Conservation (phyloP, 345 rosid genomes). For the Camelina hispida region DNA sequence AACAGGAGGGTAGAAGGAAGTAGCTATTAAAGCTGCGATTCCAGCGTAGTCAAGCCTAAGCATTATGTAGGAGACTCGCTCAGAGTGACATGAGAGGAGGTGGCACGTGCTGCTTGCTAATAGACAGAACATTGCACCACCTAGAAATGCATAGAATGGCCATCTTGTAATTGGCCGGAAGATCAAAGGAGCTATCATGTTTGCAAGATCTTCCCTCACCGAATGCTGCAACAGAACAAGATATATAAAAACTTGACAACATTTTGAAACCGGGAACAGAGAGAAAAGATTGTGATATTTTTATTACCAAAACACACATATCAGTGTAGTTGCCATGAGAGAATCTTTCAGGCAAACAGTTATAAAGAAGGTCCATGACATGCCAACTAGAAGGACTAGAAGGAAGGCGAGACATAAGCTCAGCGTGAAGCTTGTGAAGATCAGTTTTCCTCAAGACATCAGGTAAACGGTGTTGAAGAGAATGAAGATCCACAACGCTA, state of each 20-base stretch:
- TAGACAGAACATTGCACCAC: slow-evolving; percentile 97
- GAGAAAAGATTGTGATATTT: neutral
- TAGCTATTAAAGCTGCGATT: slow-evolving; percentile 83
- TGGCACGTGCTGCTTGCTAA: slow-evolving; percentile 90
- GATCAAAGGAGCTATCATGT: slow-evolving; percentile 75
- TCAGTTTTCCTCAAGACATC: slow-evolving; percentile 70
- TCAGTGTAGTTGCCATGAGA: slow-evolving; percentile 73
- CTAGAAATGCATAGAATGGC: slow-evolving; percentile 91
- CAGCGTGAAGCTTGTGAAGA: slow-evolving; percentile 69
- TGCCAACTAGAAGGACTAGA: slow-evolving; percentile 85
- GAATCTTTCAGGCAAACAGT: slow-evolving; percentile 88
- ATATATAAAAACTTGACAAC: neutral
- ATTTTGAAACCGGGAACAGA: slow-evolving; percentile 1
- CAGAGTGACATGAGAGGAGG: slow-evolving; percentile 89
- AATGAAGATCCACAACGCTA: slow-evolving; percentile 76
- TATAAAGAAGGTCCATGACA: slow-evolving; percentile 75
- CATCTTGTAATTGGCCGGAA: slow-evolving; percentile 82
- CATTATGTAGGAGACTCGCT: slow-evolving; percentile 82
- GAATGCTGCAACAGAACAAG: slow-evolving; percentile 52
- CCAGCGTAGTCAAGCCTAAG: slow-evolving; percentile 91
- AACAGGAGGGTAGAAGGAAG: slow-evolving; percentile 89
- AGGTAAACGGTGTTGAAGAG: slow-evolving; percentile 69
- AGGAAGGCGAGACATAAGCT: slow-evolving; percentile 69
- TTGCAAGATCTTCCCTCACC: slow-evolving; percentile 74
- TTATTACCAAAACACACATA: slow-evolving; percentile 81